phyloP scores from a whole-genome alignment of 192 early-diverging fungal species.

The Coemansia sp. region DNA sequence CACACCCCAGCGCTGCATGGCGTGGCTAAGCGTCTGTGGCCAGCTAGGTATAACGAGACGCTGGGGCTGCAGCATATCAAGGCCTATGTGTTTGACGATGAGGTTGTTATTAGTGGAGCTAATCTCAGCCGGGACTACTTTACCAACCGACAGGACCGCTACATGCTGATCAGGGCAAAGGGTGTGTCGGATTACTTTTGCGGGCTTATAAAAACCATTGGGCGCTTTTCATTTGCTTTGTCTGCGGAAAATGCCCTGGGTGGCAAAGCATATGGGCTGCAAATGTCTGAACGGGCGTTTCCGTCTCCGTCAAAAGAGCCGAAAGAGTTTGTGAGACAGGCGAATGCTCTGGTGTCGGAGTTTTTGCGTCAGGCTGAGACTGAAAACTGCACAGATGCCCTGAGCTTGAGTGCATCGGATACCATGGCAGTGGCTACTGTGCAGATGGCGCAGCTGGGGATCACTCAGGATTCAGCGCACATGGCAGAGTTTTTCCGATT shows the following conservation, averaged over 20 bases:
- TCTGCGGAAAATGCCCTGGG: neutral
- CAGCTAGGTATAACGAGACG: slow-evolving; percentile 86
- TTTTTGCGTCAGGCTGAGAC: slow-evolving; percentile 49
- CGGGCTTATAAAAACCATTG: slow-evolving; percentile 61
- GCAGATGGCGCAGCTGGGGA: slow-evolving; percentile 79
- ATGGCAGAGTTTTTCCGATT: slow-evolving; percentile 63
- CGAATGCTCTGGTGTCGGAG: slow-evolving; percentile 43
- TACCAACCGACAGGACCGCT: slow-evolving; percentile 92
- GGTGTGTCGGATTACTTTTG: slow-evolving; percentile 67
- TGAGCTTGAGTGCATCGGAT: slow-evolving; percentile 38
- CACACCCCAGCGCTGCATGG: slow-evolving; percentile 81
- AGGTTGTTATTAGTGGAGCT: slow-evolving; percentile 76
- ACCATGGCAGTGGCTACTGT: slow-evolving; percentile 76
- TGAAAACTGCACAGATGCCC: slow-evolving; percentile 3
- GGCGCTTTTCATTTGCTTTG: slow-evolving; percentile 59
- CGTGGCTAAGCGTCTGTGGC: slow-evolving; percentile 65
- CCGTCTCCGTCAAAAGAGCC: slow-evolving; percentile 63
- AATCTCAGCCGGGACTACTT: slow-evolving; percentile 96
- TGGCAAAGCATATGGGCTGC: slow-evolving; percentile 8
- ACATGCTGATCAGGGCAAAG: slow-evolving; percentile 64
- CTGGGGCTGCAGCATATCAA: slow-evolving; percentile 97
- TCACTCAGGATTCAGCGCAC: slow-evolving; percentile 73
- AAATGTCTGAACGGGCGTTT: slow-evolving; percentile 12
- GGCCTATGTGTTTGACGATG: slow-evolving; percentile 85
- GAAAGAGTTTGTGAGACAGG: slow-evolving; percentile 53